Conservation (phyloP, 768 basidiomycete genomes). For the Neoboletus magnificus region DNA sequence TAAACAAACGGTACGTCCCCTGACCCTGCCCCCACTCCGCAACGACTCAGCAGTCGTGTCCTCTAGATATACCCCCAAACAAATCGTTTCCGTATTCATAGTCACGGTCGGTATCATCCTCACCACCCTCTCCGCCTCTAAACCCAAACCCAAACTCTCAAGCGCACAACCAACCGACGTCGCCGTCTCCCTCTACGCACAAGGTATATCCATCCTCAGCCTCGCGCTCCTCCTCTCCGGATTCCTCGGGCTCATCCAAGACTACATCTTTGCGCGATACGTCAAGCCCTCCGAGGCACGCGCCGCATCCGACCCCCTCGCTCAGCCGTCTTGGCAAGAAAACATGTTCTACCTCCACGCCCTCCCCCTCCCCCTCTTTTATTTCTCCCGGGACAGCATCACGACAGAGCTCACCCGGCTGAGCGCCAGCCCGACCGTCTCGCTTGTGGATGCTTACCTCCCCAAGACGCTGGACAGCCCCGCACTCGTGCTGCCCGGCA, state of each 20-base stretch:
- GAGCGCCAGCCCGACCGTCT: conserved; percentile 8
- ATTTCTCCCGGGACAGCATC: conserved; percentile 55
- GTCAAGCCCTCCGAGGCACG: conserved; percentile 28
- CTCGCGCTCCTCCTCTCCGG: conserved; percentile 79
- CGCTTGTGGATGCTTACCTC: conserved; percentile 1
- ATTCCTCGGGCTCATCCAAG: conserved; percentile 80
- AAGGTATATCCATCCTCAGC: conserved; percentile 70
- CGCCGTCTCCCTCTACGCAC: conserved; percentile 44
- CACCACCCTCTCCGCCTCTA: conserved; percentile 76
- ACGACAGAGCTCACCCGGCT: conserved; percentile 17
- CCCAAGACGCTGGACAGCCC: background rate
- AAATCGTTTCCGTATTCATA: conserved; percentile 72
- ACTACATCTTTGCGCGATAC: conserved; percentile 65
- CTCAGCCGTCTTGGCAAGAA: conserved; percentile 70
- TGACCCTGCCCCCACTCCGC: background rate
- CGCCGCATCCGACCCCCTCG: conserved; percentile 14
- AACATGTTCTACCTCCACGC: conserved; percentile 90
- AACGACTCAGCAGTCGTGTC: conserved; percentile 1
- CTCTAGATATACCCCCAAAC: conserved; percentile 58
- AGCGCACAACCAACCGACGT: background rate
- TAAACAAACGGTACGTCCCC: conserved; percentile 53
- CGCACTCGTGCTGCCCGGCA: conserved; percentile 47
- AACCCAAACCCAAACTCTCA: conserved; percentile 20
- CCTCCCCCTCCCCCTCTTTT: conserved; percentile 75
- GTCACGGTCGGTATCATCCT: conserved; percentile 77